A percentile compares a stretch with the other conserved stretches of the same genome.
These are phyloP conservation scores for Penicillium soppii DNA, from an alignment of 495 filamentous ascomycete species.

Conservation along the genomic window DNA sequence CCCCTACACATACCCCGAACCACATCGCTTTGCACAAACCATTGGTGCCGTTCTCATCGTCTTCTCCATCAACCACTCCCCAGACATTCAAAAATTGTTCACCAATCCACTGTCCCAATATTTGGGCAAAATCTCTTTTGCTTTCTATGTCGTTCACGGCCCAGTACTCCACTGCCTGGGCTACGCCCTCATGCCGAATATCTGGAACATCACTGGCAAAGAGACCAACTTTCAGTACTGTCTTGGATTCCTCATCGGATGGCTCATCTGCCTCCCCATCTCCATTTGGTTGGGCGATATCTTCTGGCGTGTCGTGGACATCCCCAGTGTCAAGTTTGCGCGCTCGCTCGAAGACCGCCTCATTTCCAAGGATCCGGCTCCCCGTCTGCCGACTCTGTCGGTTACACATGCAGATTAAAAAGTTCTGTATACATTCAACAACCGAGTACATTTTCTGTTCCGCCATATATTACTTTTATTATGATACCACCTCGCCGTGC, in stretches of 20 bases:
- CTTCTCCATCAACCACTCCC: slow-evolving; percentile 53
- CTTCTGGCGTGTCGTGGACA: slow-evolving; percentile 58
- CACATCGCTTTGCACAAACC: slow-evolving; percentile 46
- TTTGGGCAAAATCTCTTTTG: slow-evolving; percentile 60
- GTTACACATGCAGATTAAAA: slow-evolving; percentile 7
- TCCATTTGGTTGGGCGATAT: slow-evolving; percentile 58
- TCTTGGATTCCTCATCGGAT: slow-evolving; percentile 50
- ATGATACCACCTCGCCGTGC: slow-evolving; percentile 8
- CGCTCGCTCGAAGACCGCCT: slow-evolving; percentile 50
- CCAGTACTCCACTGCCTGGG: slow-evolving; percentile 53
- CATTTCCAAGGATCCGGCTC: slow-evolving; percentile 20
- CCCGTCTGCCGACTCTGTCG: slow-evolving; percentile 2
- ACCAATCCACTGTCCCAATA: slow-evolving; percentile 58
- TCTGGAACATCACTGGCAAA: slow-evolving; percentile 54
- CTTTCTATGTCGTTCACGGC: slow-evolving; percentile 66
- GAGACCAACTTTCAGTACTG: slow-evolving; percentile 51
- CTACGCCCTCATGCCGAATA: slow-evolving; percentile 47
- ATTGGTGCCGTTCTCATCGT: slow-evolving; percentile 57
- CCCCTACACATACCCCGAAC: slow-evolving; percentile 42
- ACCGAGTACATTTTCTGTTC: neutral
- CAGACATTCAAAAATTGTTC: slow-evolving; percentile 53
- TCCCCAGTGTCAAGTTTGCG: slow-evolving; percentile 56
- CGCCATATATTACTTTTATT: neutral
- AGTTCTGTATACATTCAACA: neutral
- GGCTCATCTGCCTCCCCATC: slow-evolving; percentile 50